These are phyloP conservation scores for Phaeosphaeriaceae sp. DNA, from an alignment of 2,329 filamentous ascomycete genomes.

Conservation along the genomic window DNA sequence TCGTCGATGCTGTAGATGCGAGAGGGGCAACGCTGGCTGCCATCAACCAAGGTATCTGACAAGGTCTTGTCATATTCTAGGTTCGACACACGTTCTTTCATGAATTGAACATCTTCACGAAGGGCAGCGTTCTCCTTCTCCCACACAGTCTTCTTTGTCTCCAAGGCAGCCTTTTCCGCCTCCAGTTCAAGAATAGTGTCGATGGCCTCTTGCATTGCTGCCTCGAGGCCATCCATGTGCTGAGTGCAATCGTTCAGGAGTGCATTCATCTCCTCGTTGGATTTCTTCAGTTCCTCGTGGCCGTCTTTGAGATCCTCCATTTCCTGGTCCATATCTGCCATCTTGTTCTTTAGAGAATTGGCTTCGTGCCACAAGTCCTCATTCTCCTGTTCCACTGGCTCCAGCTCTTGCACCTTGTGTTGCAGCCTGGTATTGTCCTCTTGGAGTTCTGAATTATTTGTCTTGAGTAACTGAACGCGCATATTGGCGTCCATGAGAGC, in stretches of 20 bases:
- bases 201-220: constrained; percentile 42
- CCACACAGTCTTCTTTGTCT: background rate
- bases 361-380: background rate
- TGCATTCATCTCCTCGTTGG: constrained; percentile 32
- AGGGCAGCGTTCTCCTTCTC: constrained; percentile 37
- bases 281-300: constrained; percentile 21
- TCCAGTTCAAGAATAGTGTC: constrained; percentile 42
- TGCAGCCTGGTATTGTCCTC: constrained; percentile 32
- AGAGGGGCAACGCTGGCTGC: constrained; percentile 23
- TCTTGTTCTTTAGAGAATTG: background rate
- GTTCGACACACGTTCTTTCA: constrained; percentile 27
- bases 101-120: constrained; percentile 28
- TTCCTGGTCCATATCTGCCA: background rate
- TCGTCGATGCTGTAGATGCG: constrained; percentile 45
- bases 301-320: constrained; percentile 10
- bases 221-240: constrained; percentile 34
- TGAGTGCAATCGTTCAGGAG: constrained; percentile 37
- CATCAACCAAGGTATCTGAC: constrained; percentile 22
- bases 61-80: constrained; percentile 19
- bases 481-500: constrained; percentile 41
- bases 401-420: constrained; percentile 29
- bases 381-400: constrained; percentile 9
- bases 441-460: constrained; percentile 40
- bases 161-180: constrained; percentile 26
- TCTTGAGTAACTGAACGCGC: constrained; percentile 39